phyloP scores from a whole-genome alignment of 192 early-diverging fungal genomes.

The Thoreauomyces humboldtii region DNA sequence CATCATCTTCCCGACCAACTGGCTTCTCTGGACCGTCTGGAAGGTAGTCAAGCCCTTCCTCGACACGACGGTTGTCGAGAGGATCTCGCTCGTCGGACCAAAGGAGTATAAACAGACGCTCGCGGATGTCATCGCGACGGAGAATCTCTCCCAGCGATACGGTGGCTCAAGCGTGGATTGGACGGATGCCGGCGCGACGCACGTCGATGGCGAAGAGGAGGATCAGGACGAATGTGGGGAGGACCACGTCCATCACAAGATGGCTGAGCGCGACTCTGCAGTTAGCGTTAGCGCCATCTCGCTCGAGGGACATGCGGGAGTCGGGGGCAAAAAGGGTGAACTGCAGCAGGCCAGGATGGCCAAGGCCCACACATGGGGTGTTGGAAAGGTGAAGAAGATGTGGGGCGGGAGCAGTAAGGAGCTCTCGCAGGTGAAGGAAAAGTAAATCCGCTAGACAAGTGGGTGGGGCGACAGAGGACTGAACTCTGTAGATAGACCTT shows the following conservation, averaged over 20 bases:
- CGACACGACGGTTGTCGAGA: constrained; percentile 18
- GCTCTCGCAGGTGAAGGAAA: neutral
- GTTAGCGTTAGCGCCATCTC: constrained; percentile 7
- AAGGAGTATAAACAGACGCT: constrained; percentile 19
- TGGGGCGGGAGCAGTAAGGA: neutral
- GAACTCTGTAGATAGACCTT: no score
- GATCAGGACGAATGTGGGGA: neutral
- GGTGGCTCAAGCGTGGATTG: constrained; percentile 19
- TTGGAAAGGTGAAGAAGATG: constrained; percentile 1
- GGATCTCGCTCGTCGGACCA: constrained; percentile 8
- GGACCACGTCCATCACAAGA: neutral
- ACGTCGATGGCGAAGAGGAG: constrained; percentile 1
- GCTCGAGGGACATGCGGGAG: neutral
- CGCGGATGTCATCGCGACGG: neutral
- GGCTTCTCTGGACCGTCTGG: constrained; percentile 27
- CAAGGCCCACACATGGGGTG: constrained; percentile 5
- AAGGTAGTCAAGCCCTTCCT: constrained; percentile 31
- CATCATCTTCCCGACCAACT: constrained; percentile 30
- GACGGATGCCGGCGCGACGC: constrained; percentile 11
- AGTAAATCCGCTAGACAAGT: no score
- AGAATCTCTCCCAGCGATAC: constrained; percentile 14
- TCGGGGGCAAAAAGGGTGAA: neutral
- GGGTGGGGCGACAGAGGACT: no score
- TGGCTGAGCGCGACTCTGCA: constrained; percentile 11
- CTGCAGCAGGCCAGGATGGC: neutral